Base-by-base conservation (phyloP, 192 early-diverging fungal species). In the Backusella liffmaniae region DNA sequence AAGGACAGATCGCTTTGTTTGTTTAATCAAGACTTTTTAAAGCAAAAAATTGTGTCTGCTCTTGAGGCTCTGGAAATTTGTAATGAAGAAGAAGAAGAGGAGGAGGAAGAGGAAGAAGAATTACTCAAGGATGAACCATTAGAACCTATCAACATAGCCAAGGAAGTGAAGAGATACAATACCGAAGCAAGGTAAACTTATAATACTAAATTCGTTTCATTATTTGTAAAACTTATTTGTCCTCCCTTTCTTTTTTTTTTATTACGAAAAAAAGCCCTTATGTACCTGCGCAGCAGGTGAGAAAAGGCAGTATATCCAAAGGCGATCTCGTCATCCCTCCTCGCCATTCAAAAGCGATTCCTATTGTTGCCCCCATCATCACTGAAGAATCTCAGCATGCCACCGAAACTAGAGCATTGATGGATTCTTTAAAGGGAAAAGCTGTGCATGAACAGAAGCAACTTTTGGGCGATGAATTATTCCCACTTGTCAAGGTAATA, bases 401-500 rank as follows among this genome's bases (percentile, higher is more conserved):
- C 2, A 29, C 23, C 4, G 67, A 37, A 23, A 67, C 49, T 8
- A 67, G 73, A 30, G 37, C 26, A 39, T 51, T 73, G 70, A 13
- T 84, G 9, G 67, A 75, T 3, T 70, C 56, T 7, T 34, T 84
- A 29, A 66, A 80, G 39, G 51, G 70, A 10, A 83, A 80, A 70
- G 39, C 79, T 0, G 26, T 73, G 29, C 69, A 79, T 46, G 81
- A 85, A 69, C 53, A 83, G 62, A 85, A 85, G 56, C 84, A 85
- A 44, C 67, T 78, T 36, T 72, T 85, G 26, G 84, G 84, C 46
- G 81, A 82, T 76, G 53, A 65, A 71, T 37, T 85, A 8, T 85
- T 85, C 70, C 84, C 81, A 13, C 66, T 80, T 15, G 84, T 84
- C 32, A 85, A 85, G 76, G 81, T 82, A 4, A 12, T 29, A 21